Base-by-base conservation (phyloP, 805 yeast genomes). In the Hanseniaspora lachancei region DNA sequence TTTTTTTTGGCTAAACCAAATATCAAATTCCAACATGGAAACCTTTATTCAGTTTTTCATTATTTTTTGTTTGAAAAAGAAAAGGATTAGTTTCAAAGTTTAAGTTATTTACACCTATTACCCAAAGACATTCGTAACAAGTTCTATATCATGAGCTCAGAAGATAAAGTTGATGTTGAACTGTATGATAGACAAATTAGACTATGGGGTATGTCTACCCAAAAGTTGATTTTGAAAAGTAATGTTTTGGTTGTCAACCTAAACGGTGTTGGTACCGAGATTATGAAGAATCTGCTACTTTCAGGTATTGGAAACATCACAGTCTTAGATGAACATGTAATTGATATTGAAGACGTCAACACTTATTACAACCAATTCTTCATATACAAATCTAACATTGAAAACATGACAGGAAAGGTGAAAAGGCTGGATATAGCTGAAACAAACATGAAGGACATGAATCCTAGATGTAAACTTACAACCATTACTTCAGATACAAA, bases 181-280 rank as follows among this genome's bases (percentile, higher is more conserved):
- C 75, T 91, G 23, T 91, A 91, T 65, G 98, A 91, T 68, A 78
- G 98, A 58, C 98, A 91, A 69, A 89, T 91, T 60, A 72, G 98
- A 59, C 74, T 91, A 21, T 91, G 98, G 98, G 98, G 98, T 2
- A 74, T 93, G 65, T 95, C 86, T 35, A 95, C 97, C 3, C 98
- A 91, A 67, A 75, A 79, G 42, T 66, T 78, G 46, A 78, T 91
- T 72, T 76, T 93, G 39, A 77, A 81, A 20, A 82, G 96, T 8
- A 77, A 77, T 47, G 74, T 91, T 5, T 70, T 89, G 47, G 62
- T 93, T 44, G 73, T 91, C 48, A 84, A 85, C 59, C 62, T 88
- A 16, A 84, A 89, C 12, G 86, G 87, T 0, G 74, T 86, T 9
- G 95, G 95, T 6, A 79, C 82, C 16, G 98, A 91, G 66, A 75